Base-by-base conservation (phyloP, 139 green algal species). In the Closterium sp. region DNA sequence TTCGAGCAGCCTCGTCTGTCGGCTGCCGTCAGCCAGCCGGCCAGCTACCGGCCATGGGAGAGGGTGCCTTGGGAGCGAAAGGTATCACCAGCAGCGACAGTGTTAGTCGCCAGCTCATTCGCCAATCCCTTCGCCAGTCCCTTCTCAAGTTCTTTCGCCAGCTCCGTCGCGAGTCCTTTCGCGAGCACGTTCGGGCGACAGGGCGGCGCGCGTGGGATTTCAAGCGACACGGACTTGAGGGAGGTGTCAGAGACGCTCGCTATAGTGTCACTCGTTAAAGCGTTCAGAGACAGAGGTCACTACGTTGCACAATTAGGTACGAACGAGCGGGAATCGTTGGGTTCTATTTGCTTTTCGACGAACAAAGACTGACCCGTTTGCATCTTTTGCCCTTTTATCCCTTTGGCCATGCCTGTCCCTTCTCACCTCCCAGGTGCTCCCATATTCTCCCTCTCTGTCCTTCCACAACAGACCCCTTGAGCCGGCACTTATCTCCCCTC, bases 281-380 rank as follows among this genome's bases (percentile, higher is more conserved):
- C 91, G 30, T 94, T 94, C 70, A 32, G 91, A 29, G 42, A 94
- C 89, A 28, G 91, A 31, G 91, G 91, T 0, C 91, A 94, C 88
- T 94, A 45, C 2, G 89, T 90, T 0, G 91, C 91, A 22, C 91
- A 32, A 10, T 89, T 94, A 22, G 90, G 90, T 92, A n/a, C 10
- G 89, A 30, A 34, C 24, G 0, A 91, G 7, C 5, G 38, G 38
- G 38, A 50, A 50, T 13, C 0, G 38, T 17, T 50, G 38, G n/a
- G 13, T 50, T 50, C 4, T 13, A 50, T 9, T 50, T 50, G 38
- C 38, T 0, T 50, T 9, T 13, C 13, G 38, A 1, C 38, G 13
- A 50, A 9, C 34, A 7, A 50, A 50, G 38, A 17, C 3, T 50
- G 38, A 9, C 38, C 5, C 38, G 3, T 38, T 50, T 9, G 0